These are phyloP conservation scores for Adiantum capillusveneris DNA, from an alignment of 75 land plant genomes.

Conservation along the genomic window DNA sequence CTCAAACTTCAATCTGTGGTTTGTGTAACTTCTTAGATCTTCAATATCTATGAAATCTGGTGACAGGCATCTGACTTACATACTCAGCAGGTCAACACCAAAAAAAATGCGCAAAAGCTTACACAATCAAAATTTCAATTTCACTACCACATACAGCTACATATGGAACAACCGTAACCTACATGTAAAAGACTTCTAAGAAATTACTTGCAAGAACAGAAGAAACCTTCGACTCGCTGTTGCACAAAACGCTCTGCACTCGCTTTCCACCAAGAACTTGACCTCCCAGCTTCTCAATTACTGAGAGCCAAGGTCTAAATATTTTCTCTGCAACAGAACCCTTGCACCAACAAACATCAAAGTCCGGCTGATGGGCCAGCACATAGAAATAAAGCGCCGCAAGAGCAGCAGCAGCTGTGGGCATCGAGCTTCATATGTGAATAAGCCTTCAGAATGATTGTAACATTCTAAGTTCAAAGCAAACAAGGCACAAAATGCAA, in stretches of 20 bases:
- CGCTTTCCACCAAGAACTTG: conserved; percentile 19
- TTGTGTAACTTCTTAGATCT: too few relatives aligned
- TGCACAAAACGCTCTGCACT: conserved; percentile 17
- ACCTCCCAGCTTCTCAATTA: conserved; percentile 24
- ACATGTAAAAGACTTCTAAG: too few relatives aligned
- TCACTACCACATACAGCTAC: too few relatives aligned
- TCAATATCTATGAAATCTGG: too few relatives aligned
- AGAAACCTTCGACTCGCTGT: conserved; percentile 1
- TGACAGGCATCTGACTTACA: too few relatives aligned
- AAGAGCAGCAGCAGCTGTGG: conserved; percentile 34
- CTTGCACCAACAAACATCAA: conserved; percentile 43
- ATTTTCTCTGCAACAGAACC: conserved; percentile 30
- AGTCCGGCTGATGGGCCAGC: conserved; percentile 36
- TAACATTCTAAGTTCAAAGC: not conserved
- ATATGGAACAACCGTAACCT: too few relatives aligned
- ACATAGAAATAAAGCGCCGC: conserved; percentile 35
- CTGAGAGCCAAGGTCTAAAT: conserved; percentile 29
- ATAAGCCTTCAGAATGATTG: not conserved
- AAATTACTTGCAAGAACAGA: conserved; percentile 17
- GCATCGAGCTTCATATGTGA: not conserved
- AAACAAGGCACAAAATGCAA: too few relatives aligned
- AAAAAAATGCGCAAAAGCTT: too few relatives aligned
- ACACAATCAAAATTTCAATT: too few relatives aligned
- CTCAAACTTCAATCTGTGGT: too few relatives aligned
- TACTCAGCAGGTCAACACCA: too few relatives aligned